phyloP scores from a whole-genome alignment of 176 grass and related monocot species.

The Typha latifolia region DNA sequence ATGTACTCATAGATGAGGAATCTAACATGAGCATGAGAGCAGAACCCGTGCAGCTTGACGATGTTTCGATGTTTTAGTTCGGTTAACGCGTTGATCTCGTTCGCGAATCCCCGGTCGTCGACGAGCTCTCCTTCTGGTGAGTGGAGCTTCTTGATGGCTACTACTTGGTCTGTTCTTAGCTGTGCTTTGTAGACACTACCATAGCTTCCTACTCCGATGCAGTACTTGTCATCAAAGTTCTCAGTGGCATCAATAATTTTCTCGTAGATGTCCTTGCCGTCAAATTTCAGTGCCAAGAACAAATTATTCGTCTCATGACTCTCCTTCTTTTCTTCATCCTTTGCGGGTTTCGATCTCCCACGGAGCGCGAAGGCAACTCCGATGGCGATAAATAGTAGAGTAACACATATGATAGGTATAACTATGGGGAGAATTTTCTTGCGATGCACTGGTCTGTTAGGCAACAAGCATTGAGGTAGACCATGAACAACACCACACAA shows the following conservation, averaged over 20 bases:
- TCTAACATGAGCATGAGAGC: constrained; percentile 6
- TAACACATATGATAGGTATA: no score
- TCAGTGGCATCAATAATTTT: constrained; percentile 19
- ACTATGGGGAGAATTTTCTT: no score
- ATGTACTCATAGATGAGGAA: constrained; percentile 29
- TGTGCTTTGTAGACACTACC: constrained; percentile 18
- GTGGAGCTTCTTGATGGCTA: constrained; percentile 24
- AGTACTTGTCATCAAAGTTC: constrained; percentile 25
- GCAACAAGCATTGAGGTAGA: no score
- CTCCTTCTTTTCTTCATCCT: not conserved
- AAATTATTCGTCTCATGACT: not conserved
- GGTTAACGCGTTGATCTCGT: constrained; percentile 23
- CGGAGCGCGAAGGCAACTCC: no score
- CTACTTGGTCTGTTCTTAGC: not conserved
- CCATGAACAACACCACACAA: no score
- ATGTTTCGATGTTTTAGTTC: constrained; percentile 23
- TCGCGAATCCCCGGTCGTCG: not conserved
- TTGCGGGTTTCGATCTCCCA: not conserved
- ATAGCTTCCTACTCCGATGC: constrained; percentile 14
- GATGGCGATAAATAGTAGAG: no score
- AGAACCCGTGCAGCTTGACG: constrained; percentile 27
- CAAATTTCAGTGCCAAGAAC: no score
- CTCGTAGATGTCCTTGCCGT: not conserved
- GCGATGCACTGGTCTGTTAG: no score
- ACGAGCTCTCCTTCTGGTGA: not conserved